These are phyloP conservation scores for Kuraishia capsulata DNA, from an alignment of 805 yeast genomes.

Conservation along the genomic window DNA sequence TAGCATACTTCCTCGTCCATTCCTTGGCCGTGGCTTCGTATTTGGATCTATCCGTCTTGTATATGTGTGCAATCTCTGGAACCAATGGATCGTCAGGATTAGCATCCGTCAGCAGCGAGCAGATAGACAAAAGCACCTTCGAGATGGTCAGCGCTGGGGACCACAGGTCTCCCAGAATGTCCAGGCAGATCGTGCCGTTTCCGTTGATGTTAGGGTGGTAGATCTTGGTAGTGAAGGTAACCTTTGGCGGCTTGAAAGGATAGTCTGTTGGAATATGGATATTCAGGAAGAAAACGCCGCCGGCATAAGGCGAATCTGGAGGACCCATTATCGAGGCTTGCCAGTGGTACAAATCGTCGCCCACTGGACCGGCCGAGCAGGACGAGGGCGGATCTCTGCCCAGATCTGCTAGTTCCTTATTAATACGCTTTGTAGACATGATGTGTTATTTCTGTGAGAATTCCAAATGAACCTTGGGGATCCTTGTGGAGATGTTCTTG, in stretches of 20 bases:
- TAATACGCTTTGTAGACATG: conserved; percentile 93
- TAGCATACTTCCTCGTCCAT: conserved; percentile 98
- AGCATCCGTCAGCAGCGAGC: conserved; percentile 94
- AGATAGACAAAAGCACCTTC: conserved; percentile 87
- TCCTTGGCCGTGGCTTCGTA: conserved; percentile 96
- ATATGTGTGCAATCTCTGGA: conserved; percentile 95
- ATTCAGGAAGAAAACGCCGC: conserved; percentile 89
- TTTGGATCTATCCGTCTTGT: conserved; percentile 87
- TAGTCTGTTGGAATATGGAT: conserved; percentile 98
- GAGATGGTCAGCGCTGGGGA: conserved; percentile 97
- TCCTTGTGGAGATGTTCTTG: too few species aligned
- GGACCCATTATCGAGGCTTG: conserved; percentile 99
- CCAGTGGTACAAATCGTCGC: conserved; percentile 98
- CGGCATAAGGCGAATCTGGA: conserved; percentile 76
- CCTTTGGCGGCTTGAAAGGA: conserved; percentile 98
- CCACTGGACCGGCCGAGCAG: conserved; percentile 98
- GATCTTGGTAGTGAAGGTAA: conserved; percentile 86
- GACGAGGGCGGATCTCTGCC: conserved; percentile 99
- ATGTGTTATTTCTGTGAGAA: conserved; percentile 1
- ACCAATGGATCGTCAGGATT: conserved; percentile 99
- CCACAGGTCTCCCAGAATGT: conserved; percentile 97
- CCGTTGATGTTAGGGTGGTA: conserved; percentile 97
- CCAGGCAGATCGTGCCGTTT: conserved; percentile 93
- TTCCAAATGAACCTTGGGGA: background rate
- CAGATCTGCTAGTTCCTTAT: conserved; percentile 89